Evolutionary conservation across 1,284 basidiomycete genomes (phyloP), one percentile per base, ranked within the genome.

Genomic region (Anthracocystis setariae): DNA sequence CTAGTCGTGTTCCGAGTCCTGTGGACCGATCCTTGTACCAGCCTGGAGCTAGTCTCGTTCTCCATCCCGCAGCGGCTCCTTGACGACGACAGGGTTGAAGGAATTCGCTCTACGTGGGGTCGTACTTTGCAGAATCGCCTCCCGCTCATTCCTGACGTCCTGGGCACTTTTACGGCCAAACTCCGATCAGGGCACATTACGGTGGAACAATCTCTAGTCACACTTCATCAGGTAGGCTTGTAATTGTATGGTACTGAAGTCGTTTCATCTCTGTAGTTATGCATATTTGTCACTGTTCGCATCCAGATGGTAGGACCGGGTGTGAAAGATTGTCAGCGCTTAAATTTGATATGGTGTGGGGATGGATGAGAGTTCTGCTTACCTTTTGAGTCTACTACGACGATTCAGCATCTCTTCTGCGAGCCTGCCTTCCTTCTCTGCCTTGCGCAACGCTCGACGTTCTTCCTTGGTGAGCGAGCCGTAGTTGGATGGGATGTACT

Each of bases 351-450:
- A 3, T 12, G 9, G 21, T 3, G 5, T 23, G 17, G 21, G 3
- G 18, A 17, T 8, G 18, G 9, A 21, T n/a, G 57, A 35, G 49
- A 8, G n/a, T 20, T 18, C n/a, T 24, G 25, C 46, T 25, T 35
- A 48, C 46, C 78, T 80, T 55, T 80, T 80, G 47, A 76, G 56
- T 59, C 64, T 72, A 9, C 61, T 67, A 15, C 78, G 68, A 5
- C 76, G 67, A 29, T 80, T 73, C 15, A 80, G 75, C 78, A 78
- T 77, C 45, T 72, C 78, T 52, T 80, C 78, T 18, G 75, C 75
- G 2, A 80, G 60, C n/a, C 78, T 56, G 10, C 78, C 78, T 42
- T 80, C 73, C 39, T 76, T 78, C 29, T 77, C 61, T 7, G 65
- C 75, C 32, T 69, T 75, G 48, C 75, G 62, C 37, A 79, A 67